Evolutionary conservation across 768 basidiomycete species (phyloP).

Genomic region (Lanmaoa rubissima): DNA sequence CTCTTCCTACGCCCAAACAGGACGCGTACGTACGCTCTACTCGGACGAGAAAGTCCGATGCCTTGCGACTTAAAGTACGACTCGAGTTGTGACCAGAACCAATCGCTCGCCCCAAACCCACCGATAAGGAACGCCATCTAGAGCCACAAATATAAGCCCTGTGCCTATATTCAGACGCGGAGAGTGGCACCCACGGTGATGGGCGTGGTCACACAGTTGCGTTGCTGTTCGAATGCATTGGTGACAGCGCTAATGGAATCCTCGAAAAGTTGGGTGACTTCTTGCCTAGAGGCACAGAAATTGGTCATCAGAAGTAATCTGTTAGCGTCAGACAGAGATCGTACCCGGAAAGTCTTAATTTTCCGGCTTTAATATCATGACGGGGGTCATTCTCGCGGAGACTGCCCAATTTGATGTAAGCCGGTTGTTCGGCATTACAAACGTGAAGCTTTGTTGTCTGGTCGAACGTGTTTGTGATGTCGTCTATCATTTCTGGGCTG

Average conservation of each 20-base stretch:
- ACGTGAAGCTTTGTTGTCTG: conserved; percentile 38
- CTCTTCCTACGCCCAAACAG: neutral
- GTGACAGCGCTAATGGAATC: conserved; percentile 37
- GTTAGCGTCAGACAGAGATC: neutral
- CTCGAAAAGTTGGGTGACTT: conserved; percentile 40
- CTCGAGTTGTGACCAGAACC: conserved; percentile 41
- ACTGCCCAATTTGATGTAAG: conserved; percentile 40
- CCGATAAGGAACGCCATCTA: conserved; percentile 45
- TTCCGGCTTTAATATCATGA: conserved; percentile 33
- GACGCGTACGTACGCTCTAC: conserved; percentile 42
- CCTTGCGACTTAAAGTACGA: conserved; percentile 32
- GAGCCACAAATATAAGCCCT: neutral
- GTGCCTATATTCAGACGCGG: neutral
- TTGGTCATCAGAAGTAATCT: neutral
- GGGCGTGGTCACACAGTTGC: conserved; percentile 12
- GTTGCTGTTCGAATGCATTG: conserved; percentile 32
- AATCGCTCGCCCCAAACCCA: conserved; percentile 48
- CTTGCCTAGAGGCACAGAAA: conserved; percentile 21
- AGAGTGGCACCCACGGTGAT: conserved; percentile 29
- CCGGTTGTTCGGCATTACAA: conserved; percentile 30
- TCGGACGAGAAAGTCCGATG: conserved; percentile 45
- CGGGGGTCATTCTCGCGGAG: conserved; percentile 31
- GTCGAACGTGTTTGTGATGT: conserved; percentile 36
- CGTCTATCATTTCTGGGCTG: conserved; percentile 29
- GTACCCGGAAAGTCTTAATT: conserved; percentile 35